Base-by-base conservation (phyloP, 345 rosid species). In the Viola odorata region DNA sequence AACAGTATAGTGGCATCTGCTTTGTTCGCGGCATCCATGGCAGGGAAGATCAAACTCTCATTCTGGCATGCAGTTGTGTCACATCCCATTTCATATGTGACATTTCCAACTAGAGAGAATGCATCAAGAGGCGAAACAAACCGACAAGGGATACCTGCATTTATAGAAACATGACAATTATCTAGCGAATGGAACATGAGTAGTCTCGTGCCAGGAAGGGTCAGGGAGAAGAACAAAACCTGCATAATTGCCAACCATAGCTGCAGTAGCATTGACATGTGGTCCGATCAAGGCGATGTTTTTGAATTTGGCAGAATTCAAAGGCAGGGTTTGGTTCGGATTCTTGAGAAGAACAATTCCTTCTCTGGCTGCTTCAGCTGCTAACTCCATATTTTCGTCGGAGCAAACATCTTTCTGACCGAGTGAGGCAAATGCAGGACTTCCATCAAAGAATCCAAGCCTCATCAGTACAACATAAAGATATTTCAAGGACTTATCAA, bases 161-260 rank as follows among this genome's bases (percentile, higher is more conserved):
- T 45, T 6, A 5, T 3, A 0, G 36, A 4, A 41, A 1, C 15
- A 17, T 12, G 4, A 40, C 7, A 41, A 41, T 7, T 5, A 14
- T 14, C 32, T 4, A 11, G 39, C 3, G 4, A 40, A 5, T 56
- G 5, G 11, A 49, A 75, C 79, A 84, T 2, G 85, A 77, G 12
- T 83, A 83, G 62, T 80, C 79, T 45, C 83, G 82, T 14, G 77
- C 60, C 83, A 85, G 74, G 0, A 16, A 41, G 40, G 16, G 17
- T 61, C 0, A 23, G 32, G 32, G 32, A 23, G 32, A 23, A 23
- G 32, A 23, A 23, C 32, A 23, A 9, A 55, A 77, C 83, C 92
- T 6, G 87, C 84, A 36, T 85, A 87, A 61, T 80, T 85, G 50
- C 91, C 89, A 23, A 85, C 63, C 84, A 85, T 81, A 0, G 79